phyloP scores from a whole-genome alignment of 371 early-diverging fungal species.

The Syncephalastrum racemosum region DNA sequence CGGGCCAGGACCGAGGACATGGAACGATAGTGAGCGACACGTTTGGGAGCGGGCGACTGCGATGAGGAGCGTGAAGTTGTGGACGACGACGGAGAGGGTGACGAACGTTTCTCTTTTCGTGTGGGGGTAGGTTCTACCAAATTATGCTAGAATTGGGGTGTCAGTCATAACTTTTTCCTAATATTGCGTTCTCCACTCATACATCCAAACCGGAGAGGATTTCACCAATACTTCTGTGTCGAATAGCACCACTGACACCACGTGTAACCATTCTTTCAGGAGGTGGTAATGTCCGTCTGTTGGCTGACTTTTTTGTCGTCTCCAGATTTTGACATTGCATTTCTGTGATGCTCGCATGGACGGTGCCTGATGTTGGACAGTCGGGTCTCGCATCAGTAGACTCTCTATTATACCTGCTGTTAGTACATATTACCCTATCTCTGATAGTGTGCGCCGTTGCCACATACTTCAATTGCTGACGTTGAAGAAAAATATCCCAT shows the following conservation, averaged over 20 bases:
- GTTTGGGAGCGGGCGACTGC: slow-evolving; percentile 1
- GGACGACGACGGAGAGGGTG: neutral
- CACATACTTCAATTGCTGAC: slow-evolving; percentile 18
- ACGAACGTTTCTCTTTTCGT: slow-evolving; percentile 5
- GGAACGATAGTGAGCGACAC: slow-evolving; percentile 14
- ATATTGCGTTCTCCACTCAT: slow-evolving; percentile 8
- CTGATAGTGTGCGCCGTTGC: neutral
- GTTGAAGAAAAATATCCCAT: slow-evolving; percentile 28
- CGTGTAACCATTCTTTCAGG: slow-evolving; percentile 73
- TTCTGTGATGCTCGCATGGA: slow-evolving; percentile 11
- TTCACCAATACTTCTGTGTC: slow-evolving; percentile 62
- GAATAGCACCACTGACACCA: slow-evolving; percentile 66
- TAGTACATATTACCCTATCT: slow-evolving; percentile 2
- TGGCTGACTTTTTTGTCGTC: slow-evolving; percentile 8
- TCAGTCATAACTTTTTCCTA: slow-evolving; percentile 3
- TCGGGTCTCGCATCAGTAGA: neutral
- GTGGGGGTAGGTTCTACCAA: slow-evolving; percentile 1
- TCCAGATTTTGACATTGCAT: slow-evolving; percentile 5
- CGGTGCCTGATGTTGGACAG: neutral
- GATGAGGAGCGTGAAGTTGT: neutral
- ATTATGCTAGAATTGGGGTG: slow-evolving; percentile 7
- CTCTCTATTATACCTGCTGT: neutral
- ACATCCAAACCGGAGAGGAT: slow-evolving; percentile 52
- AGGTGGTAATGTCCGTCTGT: slow-evolving; percentile 53
- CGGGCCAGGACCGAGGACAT: slow-evolving; percentile 20